Evolutionary conservation across 495 filamentous ascomycete genomes (phyloP), one percentile per base, ranked within the genome.

Genomic region (Penicillium herquei): DNA sequence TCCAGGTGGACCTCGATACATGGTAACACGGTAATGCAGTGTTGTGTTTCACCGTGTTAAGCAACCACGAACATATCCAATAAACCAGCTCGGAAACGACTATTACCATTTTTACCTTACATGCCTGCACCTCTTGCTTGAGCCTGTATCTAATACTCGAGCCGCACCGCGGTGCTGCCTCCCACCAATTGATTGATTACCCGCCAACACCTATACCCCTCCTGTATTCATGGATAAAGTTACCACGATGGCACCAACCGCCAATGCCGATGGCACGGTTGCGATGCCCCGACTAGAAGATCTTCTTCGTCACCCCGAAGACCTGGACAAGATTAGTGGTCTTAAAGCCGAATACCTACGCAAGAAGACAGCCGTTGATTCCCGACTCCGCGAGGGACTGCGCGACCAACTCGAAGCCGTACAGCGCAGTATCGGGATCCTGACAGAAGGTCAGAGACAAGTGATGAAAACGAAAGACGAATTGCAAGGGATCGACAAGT

Each of bases 401-500:
- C 83, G 87, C 49, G 91, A 94, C 55, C 94, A 99, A 74, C 81
- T 98, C 46, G 88, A 94, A 68, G 87, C 91, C 7, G 96, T 95
- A 16, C 91, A 97, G 74, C 79, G 85, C 47, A 94, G 95, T 66
- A 96, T 98, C 82, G 85, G 77, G 52, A 84, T 85, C 35, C 85
- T 98, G 54, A 82, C 81, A 39, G 91, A 96, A 71, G 92, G 91
- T 47, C 91, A 96, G 70, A 85, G 90, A 60, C 89, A 87, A 46
- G 86, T 98, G 11, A 85, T 88, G 56, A 83, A 85, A 57, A 96
- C 96, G 64, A 93, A 93, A 71, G 95, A 98, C 64, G 94, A 98
- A 77, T 92, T 99, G 80, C 88, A 92, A 78, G 94, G 94, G 73
- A 97, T 99, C 69, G 95, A 98, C 73, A 93, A 92, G 78, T 81